These are phyloP conservation scores for Ceratocystis cacaofunesta DNA, from an alignment of 2,329 filamentous ascomycete species.

Conservation along the genomic window DNA sequence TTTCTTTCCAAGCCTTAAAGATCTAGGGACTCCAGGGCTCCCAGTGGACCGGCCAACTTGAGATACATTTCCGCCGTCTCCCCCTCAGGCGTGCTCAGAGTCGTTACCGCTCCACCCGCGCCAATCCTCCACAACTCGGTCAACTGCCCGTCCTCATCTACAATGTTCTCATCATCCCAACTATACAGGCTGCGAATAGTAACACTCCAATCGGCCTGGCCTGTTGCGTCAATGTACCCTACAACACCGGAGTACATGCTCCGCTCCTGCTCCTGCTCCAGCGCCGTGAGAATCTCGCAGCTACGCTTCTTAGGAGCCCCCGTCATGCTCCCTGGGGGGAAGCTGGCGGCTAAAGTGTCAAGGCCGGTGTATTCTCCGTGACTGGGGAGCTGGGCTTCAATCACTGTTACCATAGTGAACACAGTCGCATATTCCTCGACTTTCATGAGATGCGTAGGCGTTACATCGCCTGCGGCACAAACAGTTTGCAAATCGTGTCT, in stretches of 20 bases:
- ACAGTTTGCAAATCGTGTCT: conserved; percentile 83
- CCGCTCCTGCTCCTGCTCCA: conserved; percentile 49
- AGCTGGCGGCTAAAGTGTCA: conserved; percentile 58
- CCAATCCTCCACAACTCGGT: conserved; percentile 67
- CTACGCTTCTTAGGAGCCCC: conserved; percentile 88
- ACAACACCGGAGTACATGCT: conserved; percentile 79
- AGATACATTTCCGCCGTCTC: conserved; percentile 87
- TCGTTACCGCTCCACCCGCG: conserved; percentile 81
- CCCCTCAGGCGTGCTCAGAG: conserved; percentile 60
- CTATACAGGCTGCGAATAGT: conserved; percentile 71
- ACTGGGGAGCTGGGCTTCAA: conserved; percentile 50
- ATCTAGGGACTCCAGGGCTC: conserved; percentile 28
- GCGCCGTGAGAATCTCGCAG: conserved; percentile 60
- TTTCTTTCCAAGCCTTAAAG: conserved; percentile 17
- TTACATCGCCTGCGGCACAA: conserved; percentile 57
- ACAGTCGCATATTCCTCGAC: conserved; percentile 87
- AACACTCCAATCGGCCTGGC: conserved; percentile 79
- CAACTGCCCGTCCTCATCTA: conserved; percentile 21
- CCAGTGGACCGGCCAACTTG: conserved; percentile 48
- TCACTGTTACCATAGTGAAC: conserved; percentile 79
- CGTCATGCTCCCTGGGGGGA: conserved; percentile 92
- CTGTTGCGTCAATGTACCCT: conserved; percentile 77
- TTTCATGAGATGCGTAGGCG: conserved; percentile 62
- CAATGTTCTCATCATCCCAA: conserved; percentile 45
- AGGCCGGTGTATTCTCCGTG: conserved; percentile 40